These are phyloP conservation scores for Boletus pseudopeckii DNA, from an alignment of 768 basidiomycete species.

Conservation along the genomic window DNA sequence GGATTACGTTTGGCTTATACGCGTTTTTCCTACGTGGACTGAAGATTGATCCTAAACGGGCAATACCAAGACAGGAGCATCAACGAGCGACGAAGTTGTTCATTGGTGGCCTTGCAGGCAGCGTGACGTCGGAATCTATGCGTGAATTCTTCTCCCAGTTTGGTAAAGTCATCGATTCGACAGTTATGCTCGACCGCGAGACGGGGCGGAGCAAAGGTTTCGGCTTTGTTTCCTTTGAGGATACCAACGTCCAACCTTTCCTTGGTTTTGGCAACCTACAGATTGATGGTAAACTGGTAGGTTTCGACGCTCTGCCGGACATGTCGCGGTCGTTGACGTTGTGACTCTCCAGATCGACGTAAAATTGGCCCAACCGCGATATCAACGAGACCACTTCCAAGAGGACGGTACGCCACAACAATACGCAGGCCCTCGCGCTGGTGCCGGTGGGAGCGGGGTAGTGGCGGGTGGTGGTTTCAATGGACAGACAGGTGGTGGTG, in stretches of 20 bases:
- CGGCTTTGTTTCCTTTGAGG: conserved; percentile 95
- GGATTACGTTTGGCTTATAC: conserved; percentile 19
- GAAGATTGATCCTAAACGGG: conserved; percentile 99
- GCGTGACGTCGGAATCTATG: conserved; percentile 92
- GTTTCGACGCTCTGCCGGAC: conserved; percentile 26
- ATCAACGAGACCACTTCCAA: conserved; percentile 66
- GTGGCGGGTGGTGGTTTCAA: conserved; percentile 26
- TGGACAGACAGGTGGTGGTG: conserved; percentile 31
- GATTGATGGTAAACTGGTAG: conserved; percentile 91
- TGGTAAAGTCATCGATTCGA: conserved; percentile 95
- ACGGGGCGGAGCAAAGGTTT: conserved; percentile 95
- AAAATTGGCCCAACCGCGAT: conserved; percentile 91
- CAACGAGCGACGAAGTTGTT: conserved; percentile 92
- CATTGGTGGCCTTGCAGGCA: conserved; percentile 89
- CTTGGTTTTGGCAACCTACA: conserved; percentile 86
- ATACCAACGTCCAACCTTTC: conserved; percentile 85
- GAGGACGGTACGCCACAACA: conserved; percentile 37
- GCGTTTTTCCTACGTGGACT: conserved; percentile 8
- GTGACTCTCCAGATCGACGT: conserved; percentile 76
- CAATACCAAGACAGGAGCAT: conserved; percentile 95
- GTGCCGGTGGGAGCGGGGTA: conserved; percentile 7
- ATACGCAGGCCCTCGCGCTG: conserved; percentile 6
- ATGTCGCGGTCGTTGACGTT: neutral
- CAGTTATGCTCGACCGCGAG: conserved; percentile 97
- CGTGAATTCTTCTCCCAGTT: conserved; percentile 91